phyloP scores from a whole-genome alignment of 192 early-diverging fungal genomes.

The Powellomyces hirtus region DNA sequence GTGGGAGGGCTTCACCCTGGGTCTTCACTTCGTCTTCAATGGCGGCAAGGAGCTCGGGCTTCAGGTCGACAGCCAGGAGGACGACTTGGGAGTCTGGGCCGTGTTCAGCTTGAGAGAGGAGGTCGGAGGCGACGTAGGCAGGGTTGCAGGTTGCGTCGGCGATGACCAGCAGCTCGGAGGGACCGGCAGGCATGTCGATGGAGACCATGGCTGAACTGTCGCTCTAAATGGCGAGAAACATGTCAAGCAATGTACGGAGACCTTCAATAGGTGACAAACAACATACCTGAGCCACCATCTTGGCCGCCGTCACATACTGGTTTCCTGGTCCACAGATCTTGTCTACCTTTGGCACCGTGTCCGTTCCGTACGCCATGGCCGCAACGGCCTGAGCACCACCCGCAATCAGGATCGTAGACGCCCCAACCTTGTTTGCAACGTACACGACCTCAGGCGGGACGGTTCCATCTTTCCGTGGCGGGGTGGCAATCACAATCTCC shows the following conservation, averaged over 20 bases:
- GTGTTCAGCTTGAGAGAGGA: constrained; percentile 97
- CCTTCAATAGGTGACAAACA: not conserved
- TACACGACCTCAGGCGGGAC: constrained; percentile 96
- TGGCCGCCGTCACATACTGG: constrained; percentile 99
- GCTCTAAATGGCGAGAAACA: constrained; percentile 53
- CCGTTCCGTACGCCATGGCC: constrained; percentile 98
- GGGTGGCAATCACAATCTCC: constrained; percentile 94
- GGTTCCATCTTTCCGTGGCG: constrained; percentile 87
- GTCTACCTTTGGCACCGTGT: constrained; percentile 95
- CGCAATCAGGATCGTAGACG: constrained; percentile 84
- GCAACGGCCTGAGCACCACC: constrained; percentile 99
- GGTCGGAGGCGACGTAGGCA: constrained; percentile 90
- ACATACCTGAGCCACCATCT: constrained; percentile 85
- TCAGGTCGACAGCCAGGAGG: constrained; percentile 78
- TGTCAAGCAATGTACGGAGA: not conserved
- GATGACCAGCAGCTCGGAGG: constrained; percentile 98
- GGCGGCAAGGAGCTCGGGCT: constrained; percentile 61
- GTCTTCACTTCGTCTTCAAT: constrained; percentile 78
- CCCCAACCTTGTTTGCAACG: constrained; percentile 95
- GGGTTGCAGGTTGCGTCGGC: constrained; percentile 83
- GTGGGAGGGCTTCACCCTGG: constrained; percentile 83
- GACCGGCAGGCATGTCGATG: constrained; percentile 99
- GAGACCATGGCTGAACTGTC: constrained; percentile 90
- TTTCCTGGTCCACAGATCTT: constrained; percentile 99
- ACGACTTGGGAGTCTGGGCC: constrained; percentile 95